Percentiles rank a stretch among this genome's conserved stretches.
Conservation (phyloP, 106 monocot species). For the Platanthera guangdongensis region DNA sequence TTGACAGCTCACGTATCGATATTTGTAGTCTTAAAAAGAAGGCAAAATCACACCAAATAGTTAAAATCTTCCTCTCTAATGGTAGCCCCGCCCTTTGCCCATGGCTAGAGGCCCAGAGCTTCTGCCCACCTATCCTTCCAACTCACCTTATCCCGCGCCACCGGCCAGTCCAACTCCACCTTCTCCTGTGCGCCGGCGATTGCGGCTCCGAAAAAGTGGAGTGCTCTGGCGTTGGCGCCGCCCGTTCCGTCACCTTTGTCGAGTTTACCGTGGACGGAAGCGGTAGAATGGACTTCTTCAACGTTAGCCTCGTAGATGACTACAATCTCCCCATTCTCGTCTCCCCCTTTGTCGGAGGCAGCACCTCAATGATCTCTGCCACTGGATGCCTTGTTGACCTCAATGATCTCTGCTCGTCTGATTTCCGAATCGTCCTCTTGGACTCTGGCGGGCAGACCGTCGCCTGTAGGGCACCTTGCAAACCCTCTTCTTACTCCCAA, state of each 20-base stretch:
- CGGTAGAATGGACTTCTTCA: conserved; percentile 57
- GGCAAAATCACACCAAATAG: too few relatives aligned
- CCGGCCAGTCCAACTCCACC: conserved; percentile 20
- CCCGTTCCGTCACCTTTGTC: conserved; percentile 59
- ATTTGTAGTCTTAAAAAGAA: too few relatives aligned
- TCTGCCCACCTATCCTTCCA: too few relatives aligned
- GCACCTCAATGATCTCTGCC: conserved; percentile 8
- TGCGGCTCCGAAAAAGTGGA: conserved; percentile 43
- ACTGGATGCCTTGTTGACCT: conserved; percentile 66
- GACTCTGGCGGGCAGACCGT: conserved; percentile 19
- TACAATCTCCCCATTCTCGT: conserved; percentile 62
- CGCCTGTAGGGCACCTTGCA: conserved; percentile 77
- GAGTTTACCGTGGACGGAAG: conserved; percentile 70
- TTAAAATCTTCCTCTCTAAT: too few relatives aligned
- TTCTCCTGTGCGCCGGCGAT: conserved; percentile 65
- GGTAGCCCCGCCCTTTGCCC: too few relatives aligned
- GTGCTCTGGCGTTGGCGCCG: conserved; percentile 58
- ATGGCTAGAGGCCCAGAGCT: too few relatives aligned
- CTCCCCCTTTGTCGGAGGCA: conserved; percentile 23
- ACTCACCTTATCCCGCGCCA: too few relatives aligned
- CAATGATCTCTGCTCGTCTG: conserved; percentile 67
- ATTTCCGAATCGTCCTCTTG: conserved; percentile 35
- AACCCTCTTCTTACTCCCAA: conserved; percentile 62
- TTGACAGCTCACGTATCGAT: too few relatives aligned
- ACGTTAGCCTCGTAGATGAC: conserved; percentile 75